Conservation (phyloP, 1,284 basidiomycete species). For the Pterula multifida region DNA sequence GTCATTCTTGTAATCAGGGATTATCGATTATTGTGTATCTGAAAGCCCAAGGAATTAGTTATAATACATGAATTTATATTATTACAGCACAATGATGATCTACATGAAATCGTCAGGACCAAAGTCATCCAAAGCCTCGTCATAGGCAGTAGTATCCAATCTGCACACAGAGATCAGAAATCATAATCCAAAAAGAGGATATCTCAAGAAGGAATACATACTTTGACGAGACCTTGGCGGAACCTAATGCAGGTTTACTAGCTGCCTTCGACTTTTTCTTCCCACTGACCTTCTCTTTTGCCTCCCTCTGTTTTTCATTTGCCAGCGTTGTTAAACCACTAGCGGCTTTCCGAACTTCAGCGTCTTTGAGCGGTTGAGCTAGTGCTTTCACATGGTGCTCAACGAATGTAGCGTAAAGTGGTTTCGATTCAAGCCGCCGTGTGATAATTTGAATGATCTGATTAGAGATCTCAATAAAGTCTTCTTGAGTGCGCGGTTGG, state of each 20-base stretch:
- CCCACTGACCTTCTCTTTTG: conserved; percentile 71
- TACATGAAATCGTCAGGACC: conserved; percentile 70
- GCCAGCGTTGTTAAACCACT: conserved; percentile 73
- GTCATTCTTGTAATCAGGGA: too few relatives aligned
- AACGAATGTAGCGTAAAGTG: conserved; percentile 71
- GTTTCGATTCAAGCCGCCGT: conserved; percentile 68
- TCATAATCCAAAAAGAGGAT: conserved; percentile 7
- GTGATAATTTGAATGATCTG: conserved; percentile 64
- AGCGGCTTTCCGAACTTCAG: conserved; percentile 82
- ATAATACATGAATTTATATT: too few relatives aligned
- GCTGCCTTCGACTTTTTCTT: conserved; percentile 78
- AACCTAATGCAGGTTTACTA: conserved; percentile 64
- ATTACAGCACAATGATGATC: too few relatives aligned
- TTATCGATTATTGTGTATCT: too few relatives aligned
- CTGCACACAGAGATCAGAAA: conserved; percentile 23
- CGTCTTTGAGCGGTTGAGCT: conserved; percentile 66
- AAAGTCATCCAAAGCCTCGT: conserved; percentile 80
- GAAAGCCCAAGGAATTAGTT: too few relatives aligned
- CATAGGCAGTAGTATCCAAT: conserved; percentile 69
- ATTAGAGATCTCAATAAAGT: conserved; percentile 65
- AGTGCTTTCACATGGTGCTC: conserved; percentile 72
- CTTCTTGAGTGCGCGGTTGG: conserved; percentile 76
- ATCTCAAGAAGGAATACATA: conserved; percentile 22
- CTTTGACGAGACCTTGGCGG: conserved; percentile 54
- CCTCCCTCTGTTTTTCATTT: conserved; percentile 90